These are phyloP conservation scores for Blastobotrys petasosporus DNA, from an alignment of 1,139 yeast genomes.

Conservation along the genomic window DNA sequence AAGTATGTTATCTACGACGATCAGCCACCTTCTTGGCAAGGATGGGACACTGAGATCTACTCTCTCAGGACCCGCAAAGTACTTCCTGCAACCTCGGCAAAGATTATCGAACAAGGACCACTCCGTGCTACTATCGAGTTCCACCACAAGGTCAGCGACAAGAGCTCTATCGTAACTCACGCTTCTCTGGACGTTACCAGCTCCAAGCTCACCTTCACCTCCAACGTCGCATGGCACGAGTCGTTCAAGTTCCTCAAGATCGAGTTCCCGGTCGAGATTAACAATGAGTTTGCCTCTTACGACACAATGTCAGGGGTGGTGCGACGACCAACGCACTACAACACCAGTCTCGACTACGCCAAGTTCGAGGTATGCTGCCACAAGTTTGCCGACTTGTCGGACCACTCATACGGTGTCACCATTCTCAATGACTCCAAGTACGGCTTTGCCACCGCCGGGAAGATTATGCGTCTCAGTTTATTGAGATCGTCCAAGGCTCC, in stretches of 20 bases:
- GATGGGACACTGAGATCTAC: conserved; percentile 95
- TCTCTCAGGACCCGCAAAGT: conserved; percentile 64
- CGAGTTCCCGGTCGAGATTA: conserved; percentile 84
- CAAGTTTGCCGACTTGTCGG: conserved; percentile 87
- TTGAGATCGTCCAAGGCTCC: conserved; percentile 86
- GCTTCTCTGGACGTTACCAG: conserved; percentile 61
- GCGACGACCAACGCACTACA: conserved; percentile 85
- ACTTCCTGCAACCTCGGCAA: conserved; percentile 39
- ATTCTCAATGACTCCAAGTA: conserved; percentile 79
- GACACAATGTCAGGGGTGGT: conserved; percentile 94
- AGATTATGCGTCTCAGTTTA: conserved; percentile 72
- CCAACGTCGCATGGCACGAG: conserved; percentile 76
- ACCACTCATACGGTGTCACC: conserved; percentile 80
- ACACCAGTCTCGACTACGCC: conserved; percentile 93
- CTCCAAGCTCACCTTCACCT: conserved; percentile 15
- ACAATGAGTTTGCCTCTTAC: conserved; percentile 69
- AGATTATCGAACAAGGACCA: conserved; percentile 48
- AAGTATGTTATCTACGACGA: conserved; percentile 70
- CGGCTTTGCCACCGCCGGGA: conserved; percentile 89
- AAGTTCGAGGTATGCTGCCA: conserved; percentile 95
- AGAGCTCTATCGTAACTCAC: conserved; percentile 57
- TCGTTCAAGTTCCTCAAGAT: conserved; percentile 82
- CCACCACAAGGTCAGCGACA: conserved; percentile 49
- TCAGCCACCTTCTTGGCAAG: conserved; percentile 84
- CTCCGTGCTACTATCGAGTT: conserved; percentile 56